Evolutionary conservation across 768 basidiomycete genomes (phyloP).

Genomic region (Floccularia luteovirens): DNA sequence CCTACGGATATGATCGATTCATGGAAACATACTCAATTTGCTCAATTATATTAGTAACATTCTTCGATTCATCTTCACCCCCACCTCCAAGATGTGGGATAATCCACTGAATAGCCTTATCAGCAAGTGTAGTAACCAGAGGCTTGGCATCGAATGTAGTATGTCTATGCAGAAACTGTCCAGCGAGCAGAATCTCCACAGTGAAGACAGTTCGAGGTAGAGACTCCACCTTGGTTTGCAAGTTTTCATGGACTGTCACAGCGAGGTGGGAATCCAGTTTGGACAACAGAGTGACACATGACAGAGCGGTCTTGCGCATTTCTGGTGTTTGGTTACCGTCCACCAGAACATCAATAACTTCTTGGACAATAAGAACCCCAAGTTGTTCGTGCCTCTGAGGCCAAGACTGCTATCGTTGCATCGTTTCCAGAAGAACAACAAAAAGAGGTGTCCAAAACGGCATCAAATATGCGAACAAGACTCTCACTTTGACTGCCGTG

Average conservation of each 20-base stretch:
- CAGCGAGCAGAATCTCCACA: constrained; percentile 23
- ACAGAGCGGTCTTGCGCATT: too few relatives aligned
- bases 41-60: constrained; percentile 10
- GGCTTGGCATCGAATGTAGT: constrained; percentile 13
- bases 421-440: too few relatives aligned
- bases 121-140: constrained; percentile 24
- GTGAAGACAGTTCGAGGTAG: constrained; percentile 17
- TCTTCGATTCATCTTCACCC: constrained; percentile 26
- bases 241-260: too few relatives aligned
- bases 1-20: too few relatives aligned
- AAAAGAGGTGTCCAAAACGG: constrained; percentile 34
- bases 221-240: too few relatives aligned
- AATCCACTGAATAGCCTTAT: constrained; percentile 46
- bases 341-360: too few relatives aligned
- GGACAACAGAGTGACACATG: too few relatives aligned
- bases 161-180: constrained; percentile 13
- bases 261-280: too few relatives aligned
- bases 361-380: constrained; percentile 14
- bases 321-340: too few relatives aligned
- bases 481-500: constrained; percentile 15
- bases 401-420: too few relatives aligned
- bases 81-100: constrained; percentile 35
- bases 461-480: constrained; percentile 31
- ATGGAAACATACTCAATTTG: too few relatives aligned
- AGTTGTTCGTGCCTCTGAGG: too few relatives aligned